Evolutionary conservation across 2,329 filamentous ascomycete species (phyloP), one percentile per base, ranked within the genome.

Genomic region (Scedosporium minutisporum): DNA sequence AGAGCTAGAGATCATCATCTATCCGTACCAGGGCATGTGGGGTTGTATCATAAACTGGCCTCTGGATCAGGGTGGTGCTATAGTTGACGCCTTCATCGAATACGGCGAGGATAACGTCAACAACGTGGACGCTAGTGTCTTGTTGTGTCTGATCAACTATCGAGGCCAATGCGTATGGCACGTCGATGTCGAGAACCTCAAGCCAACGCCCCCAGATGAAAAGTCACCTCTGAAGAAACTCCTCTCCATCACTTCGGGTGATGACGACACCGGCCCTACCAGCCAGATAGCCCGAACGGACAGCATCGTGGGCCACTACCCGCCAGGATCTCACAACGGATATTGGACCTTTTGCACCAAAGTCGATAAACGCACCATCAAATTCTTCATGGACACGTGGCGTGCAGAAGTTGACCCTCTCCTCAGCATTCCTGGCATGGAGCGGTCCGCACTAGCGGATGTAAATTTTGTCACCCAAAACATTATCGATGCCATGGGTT

Each of bases 1-100:
- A 1, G 53, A 38, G 62, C 66, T 70, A 21, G 65, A 66, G 12
- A 6, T 42, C 38, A 42, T 7, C 38, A 14, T 14, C 6, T 42
- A 42, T 42, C 38, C 38, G 6, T 14, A 42, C 38, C 38, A 6
- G 6, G 38, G 38, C 14, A 42, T 42, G 38, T 42, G 38, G 38
- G 38, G 38, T 42, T 6, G 38, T 6, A 6, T 14, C 14, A 14
- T 42, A 42, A 14, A 6, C 14, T 42, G 38, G 38, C 6, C 6
- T 42, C 6, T 42, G 6, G 14, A 7, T 14, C 38, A 42, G 6
- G 14, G 38, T 14, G 38, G 14, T 42, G 6, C 38, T 14, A 14
- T 42, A 6, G 14, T 42, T 42, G 38, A 6, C 38, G 38, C 38
- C 38, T 42, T 42, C 14, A 42, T 42, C 6, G 14, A 42, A 42